phyloP scores from a whole-genome alignment of 148 eudicot genomes.

The Heliamphora exappendiculata region DNA sequence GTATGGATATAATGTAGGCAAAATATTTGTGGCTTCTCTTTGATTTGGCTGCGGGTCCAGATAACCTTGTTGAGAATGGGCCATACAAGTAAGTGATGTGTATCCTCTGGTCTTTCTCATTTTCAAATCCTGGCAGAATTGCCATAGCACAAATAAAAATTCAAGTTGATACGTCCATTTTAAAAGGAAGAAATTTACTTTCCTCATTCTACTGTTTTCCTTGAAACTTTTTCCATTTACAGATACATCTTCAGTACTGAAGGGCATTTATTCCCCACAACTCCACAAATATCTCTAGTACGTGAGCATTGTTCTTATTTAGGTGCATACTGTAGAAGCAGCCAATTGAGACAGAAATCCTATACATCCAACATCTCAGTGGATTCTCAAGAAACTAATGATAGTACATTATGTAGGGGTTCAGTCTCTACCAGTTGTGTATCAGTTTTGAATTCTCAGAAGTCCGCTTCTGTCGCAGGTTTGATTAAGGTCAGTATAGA shows the following conservation, averaged over 20 bases:
- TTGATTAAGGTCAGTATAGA: slow-evolving; percentile 58
- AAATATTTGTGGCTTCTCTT: slow-evolving; percentile 96
- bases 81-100: slow-evolving; percentile 70
- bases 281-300: slow-evolving; percentile 81
- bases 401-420: slow-evolving; percentile 26
- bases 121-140: background rate
- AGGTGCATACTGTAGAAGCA: slow-evolving; percentile 72
- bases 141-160: background rate
- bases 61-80: slow-evolving; percentile 95
- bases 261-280: slow-evolving; percentile 86
- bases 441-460: slow-evolving; percentile 24
- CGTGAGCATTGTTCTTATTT: slow-evolving; percentile 75
- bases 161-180: background rate
- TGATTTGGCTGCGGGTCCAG: slow-evolving; percentile 96
- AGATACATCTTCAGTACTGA: slow-evolving; percentile 96
- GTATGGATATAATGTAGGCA: slow-evolving; percentile 43
- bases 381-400: slow-evolving; percentile 38
- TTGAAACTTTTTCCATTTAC: slow-evolving; percentile 10
- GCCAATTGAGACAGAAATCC: slow-evolving; percentile 35
- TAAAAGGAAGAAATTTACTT: background rate
- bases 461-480: slow-evolving; percentile 40
- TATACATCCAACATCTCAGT: slow-evolving; percentile 25
- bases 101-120: background rate
- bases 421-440: slow-evolving; percentile 25
- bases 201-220: background rate